Evolutionary conservation across 768 basidiomycete genomes (phyloP).

Genomic region (Solioccasus polychromus): DNA sequence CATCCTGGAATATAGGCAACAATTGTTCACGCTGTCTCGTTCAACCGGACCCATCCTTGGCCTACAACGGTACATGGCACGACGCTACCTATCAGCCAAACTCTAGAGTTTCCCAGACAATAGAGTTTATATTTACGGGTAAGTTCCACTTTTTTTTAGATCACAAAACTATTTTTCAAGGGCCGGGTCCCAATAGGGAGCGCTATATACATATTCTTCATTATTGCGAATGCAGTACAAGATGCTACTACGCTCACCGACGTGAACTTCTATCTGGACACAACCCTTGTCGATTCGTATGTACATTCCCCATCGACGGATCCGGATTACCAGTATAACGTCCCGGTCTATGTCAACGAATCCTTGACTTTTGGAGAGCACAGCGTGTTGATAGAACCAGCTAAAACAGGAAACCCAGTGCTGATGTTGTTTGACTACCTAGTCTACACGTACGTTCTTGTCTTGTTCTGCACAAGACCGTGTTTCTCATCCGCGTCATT

Average conservation of each 20-base stretch:
- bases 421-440: slow-evolving; percentile 19
- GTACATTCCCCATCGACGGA: neutral
- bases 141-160: neutral
- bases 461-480: too few species aligned
- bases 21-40: neutral
- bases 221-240: slow-evolving; percentile 6
- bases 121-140: slow-evolving; percentile 15
- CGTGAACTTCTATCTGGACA: slow-evolving; percentile 11
- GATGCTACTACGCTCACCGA: neutral
- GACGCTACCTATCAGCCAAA: neutral
- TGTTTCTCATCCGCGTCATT: neutral
- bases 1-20: slow-evolving; percentile 7
- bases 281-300: neutral
- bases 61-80: slow-evolving; percentile 19
- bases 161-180: neutral
- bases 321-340: slow-evolving; percentile 12
- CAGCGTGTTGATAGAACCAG: slow-evolving; percentile 6
- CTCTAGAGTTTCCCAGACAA: neutral
- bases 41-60: neutral
- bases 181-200: slow-evolving; percentile 8
- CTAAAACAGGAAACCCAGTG: neutral
- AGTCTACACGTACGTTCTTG: slow-evolving; percentile 14
- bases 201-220: slow-evolving; percentile 18
- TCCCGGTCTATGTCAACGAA: slow-evolving; percentile 12
- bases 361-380: slow-evolving; percentile 4